A percentile compares a stretch with the other conserved stretches of the same genome.
Evolutionary conservation across 176 grass and related monocot genomes (phyloP).

Genomic region (Thalia dealbata): DNA sequence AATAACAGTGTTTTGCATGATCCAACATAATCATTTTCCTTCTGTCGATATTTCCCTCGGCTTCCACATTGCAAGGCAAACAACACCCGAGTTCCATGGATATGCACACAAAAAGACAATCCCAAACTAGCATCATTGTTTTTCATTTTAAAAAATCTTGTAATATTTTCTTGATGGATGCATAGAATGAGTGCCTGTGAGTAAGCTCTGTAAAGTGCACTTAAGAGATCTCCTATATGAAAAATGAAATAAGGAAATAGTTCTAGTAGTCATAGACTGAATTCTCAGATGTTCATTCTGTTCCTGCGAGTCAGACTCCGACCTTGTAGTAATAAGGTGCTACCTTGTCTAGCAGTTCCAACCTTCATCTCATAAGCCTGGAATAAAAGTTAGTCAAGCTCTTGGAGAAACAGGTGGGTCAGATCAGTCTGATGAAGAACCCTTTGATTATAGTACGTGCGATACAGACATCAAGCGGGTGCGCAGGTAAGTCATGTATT

Average conservation of each 20-base stretch:
- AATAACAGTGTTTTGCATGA: neutral
- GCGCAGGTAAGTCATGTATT: conserved; percentile 39
- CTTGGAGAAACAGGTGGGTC: conserved; percentile 64
- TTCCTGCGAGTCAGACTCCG: too few species aligned
- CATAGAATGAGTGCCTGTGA: too few species aligned
- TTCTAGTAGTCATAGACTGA: neutral
- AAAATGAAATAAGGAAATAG: neutral
- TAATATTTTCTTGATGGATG: too few species aligned
- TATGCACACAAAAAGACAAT: neutral
- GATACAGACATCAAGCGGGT: conserved; percentile 53
- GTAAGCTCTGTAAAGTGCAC: too few species aligned
- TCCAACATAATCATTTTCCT: neutral
- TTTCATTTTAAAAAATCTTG: neutral
- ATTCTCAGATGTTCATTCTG: too few species aligned
- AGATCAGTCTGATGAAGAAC: conserved; percentile 59
- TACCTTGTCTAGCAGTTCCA: too few species aligned
- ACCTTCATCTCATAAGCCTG: conserved; percentile 58
- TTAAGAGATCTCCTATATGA: neutral
- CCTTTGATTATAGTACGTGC: too few species aligned
- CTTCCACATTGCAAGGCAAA: neutral
- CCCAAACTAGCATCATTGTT: neutral
- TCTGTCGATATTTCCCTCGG: neutral
- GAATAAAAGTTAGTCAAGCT: conserved; percentile 51
- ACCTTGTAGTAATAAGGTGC: too few species aligned
- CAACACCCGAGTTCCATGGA: neutral